Conservation (phyloP, 2,329 filamentous ascomycete species). For the Ascochyta clinopodiicola region DNA sequence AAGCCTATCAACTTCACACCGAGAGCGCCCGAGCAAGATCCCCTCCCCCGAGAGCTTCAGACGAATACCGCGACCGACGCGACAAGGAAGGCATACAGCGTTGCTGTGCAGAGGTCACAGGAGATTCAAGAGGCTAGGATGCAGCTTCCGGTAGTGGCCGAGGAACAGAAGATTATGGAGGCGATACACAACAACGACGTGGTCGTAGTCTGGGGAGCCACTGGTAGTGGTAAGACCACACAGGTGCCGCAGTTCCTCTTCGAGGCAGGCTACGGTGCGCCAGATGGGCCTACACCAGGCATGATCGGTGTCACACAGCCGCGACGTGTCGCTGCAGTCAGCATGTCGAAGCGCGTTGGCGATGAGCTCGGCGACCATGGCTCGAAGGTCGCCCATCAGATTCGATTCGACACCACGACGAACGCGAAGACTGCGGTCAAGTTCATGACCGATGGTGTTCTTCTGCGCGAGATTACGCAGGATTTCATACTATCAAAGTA, state of each 20-base stretch:
- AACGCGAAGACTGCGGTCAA: constrained; percentile 86
- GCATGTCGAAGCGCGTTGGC: constrained; percentile 91
- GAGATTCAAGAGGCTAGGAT: constrained; percentile 81
- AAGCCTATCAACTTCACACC: constrained; percentile 71
- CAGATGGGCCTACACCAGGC: constrained; percentile 79
- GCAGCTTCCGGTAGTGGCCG: constrained; percentile 85
- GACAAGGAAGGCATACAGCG: constrained; percentile 76
- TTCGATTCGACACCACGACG: constrained; percentile 89
- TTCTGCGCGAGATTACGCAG: constrained; percentile 87
- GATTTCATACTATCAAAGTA: constrained; percentile 90
- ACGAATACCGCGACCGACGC: constrained; percentile 62
- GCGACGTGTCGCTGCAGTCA: constrained; percentile 90
- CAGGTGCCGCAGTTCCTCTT: constrained; percentile 96
- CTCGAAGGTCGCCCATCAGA: constrained; percentile 84
- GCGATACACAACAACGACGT: constrained; percentile 90
- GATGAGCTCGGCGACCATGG: constrained; percentile 82
- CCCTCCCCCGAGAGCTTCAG: constrained; percentile 70
- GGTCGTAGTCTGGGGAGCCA: constrained; percentile 91
- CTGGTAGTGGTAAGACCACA: constrained; percentile 96
- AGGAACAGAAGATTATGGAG: constrained; percentile 98
- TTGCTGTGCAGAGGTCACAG: constrained; percentile 71
- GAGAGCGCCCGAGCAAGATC: constrained; percentile 72
- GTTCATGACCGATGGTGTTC: constrained; percentile 98
- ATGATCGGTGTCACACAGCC: constrained; percentile 97
- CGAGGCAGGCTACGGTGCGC: constrained; percentile 87